phyloP scores from a whole-genome alignment of 2,329 filamentous ascomycete species.

The Epichloe brachyelytri region DNA sequence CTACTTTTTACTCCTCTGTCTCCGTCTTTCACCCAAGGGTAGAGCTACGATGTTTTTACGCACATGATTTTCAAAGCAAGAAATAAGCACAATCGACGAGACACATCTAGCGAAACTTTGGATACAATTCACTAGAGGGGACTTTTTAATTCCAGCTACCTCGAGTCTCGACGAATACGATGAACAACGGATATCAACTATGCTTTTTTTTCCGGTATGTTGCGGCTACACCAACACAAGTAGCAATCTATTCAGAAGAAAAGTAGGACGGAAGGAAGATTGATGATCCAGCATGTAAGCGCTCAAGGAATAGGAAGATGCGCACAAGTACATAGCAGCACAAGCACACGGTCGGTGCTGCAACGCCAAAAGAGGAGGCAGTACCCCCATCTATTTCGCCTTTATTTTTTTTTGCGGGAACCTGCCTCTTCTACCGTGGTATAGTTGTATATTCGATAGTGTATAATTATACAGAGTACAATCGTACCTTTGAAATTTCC shows the following conservation, averaged over 20 bases:
- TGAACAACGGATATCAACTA: neutral
- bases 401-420: neutral
- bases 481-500: neutral
- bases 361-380: no score
- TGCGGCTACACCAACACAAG: neutral
- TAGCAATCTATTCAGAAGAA: neutral
- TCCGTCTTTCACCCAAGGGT: neutral
- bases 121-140: neutral
- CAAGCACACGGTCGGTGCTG: no score
- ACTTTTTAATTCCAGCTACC: no score
- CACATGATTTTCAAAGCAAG: neutral
- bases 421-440: slow-evolving; percentile 2
- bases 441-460: slow-evolving; percentile 13
- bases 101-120: no score
- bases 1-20: no score
- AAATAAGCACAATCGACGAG: no score
- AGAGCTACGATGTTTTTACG: neutral
- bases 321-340: neutral
- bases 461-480: slow-evolving; percentile 11
- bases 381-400: no score
- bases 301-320: neutral
- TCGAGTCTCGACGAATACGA: neutral
- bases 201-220: neutral
- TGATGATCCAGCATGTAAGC: no score
- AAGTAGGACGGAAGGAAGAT: no score